A percentile compares a stretch with the other conserved stretches of the same genome.
Conservation (phyloP, 495 filamentous ascomycete species). For the Xylaria telfairii region DNA sequence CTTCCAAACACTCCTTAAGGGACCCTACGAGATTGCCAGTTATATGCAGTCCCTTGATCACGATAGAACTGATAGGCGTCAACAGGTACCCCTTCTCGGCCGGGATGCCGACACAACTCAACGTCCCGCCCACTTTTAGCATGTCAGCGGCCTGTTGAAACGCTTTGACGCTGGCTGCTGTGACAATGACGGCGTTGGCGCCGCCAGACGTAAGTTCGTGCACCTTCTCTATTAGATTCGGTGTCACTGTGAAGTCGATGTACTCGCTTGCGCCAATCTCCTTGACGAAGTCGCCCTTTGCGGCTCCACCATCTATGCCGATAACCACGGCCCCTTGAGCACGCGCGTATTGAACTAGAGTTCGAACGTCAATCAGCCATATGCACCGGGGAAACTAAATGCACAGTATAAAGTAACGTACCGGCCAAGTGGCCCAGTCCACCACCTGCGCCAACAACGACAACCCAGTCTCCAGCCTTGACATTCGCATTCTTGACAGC, state of each 20-base stretch:
- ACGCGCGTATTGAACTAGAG: constrained; percentile 54
- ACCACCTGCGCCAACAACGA: constrained; percentile 58
- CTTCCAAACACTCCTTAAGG: constrained; percentile 59
- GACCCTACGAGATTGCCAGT: constrained; percentile 56
- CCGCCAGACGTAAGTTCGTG: constrained; percentile 52
- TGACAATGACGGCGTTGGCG: constrained; percentile 42
- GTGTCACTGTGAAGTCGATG: constrained; percentile 49
- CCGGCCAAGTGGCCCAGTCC: constrained; percentile 56
- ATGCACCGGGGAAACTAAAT: neutral
- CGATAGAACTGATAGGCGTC: constrained; percentile 54
- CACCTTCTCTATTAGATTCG: constrained; percentile 47
- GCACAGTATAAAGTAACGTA: constrained; percentile 29
- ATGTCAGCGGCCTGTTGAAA: constrained; percentile 58
- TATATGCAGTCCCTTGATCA: constrained; percentile 56
- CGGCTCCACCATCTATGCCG: constrained; percentile 50
- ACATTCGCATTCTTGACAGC: constrained; percentile 51
- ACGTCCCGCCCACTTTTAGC: constrained; percentile 55
- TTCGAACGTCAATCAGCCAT: neutral
- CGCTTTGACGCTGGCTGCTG: constrained; percentile 52
- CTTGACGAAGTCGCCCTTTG: constrained; percentile 52
- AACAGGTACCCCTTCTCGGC: constrained; percentile 50
- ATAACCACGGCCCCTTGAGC: constrained; percentile 54
- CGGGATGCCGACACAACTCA: constrained; percentile 59
- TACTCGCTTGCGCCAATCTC: constrained; percentile 51
- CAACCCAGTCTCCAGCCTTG: constrained; percentile 51